A percentile compares a stretch with the other conserved stretches of the same genome.
Evolutionary conservation across 805 yeast species (phyloP).

Genomic region (Saccharomyces jurei): DNA sequence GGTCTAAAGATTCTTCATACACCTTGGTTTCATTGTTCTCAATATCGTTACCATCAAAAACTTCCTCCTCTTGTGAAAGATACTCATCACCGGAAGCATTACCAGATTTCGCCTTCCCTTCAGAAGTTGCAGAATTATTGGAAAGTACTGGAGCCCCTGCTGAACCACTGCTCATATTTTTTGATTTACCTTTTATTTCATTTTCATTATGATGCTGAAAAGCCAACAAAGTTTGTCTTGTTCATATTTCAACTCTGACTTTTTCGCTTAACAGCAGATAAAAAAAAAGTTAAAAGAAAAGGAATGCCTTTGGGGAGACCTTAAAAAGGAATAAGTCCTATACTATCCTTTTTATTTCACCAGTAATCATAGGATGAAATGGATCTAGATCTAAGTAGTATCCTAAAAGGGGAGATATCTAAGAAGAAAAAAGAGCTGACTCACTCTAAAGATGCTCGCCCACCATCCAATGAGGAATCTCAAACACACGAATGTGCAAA

Average conservation of each 20-base stretch:
- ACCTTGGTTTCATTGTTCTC: constrained; percentile 32
- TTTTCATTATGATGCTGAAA: not conserved
- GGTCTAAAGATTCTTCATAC: constrained; percentile 64
- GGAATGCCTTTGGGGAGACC: not conserved
- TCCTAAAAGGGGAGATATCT: constrained; percentile 41
- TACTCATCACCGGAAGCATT: constrained; percentile 33
- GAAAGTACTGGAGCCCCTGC: not conserved
- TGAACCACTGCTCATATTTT: not conserved
- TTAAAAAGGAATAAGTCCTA: not conserved
- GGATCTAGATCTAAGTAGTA: constrained; percentile 43
- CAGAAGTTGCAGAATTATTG: not conserved
- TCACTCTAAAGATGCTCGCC: constrained; percentile 4
- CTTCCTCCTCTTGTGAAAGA: constrained; percentile 36
- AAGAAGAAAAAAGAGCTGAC: constrained; percentile 32
- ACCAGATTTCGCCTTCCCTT: not conserved
- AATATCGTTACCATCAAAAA: constrained; percentile 39
- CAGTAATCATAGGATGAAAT: constrained; percentile 18
- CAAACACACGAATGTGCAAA: constrained; percentile 1
- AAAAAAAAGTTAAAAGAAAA: not conserved
- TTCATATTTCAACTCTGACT: not conserved
- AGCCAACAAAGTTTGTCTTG: not conserved
- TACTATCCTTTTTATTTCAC: not conserved
- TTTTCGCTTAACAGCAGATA: not conserved
- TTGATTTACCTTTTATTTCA: not conserved
- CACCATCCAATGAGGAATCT: not conserved